Evolutionary conservation across 768 basidiomycete genomes (phyloP), one percentile per base, ranked within the genome.

Genomic region (Tylopilus intermedius): DNA sequence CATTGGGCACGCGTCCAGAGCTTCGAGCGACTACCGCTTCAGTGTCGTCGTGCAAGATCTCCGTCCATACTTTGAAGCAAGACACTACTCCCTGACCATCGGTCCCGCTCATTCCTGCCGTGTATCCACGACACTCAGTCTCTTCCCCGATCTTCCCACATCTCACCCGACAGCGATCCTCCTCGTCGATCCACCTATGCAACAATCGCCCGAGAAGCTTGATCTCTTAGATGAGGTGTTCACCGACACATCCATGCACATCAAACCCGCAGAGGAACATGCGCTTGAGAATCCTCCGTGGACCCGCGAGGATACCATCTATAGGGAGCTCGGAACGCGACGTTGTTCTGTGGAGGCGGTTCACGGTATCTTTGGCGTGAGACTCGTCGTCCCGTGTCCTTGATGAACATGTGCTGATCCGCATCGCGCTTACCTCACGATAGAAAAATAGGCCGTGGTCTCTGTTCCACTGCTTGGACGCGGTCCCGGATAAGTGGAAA

Each of bases 391-490:
- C n/a, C 22, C 11, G 18, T 1, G 11, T 37, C 4, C 32, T 2
- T 15, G 10, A 1, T 44, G 10, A 14, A 41, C 5, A 2, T 24
- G 24, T 24, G 24, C 24, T 24, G 24, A 24, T 37, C 10, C 10
- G 27, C 27, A 29, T 2, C 11, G 18, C 18, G 18, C 18, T 18
- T 18, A 18, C 18, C 18, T n/a, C 15, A 6, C 14, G 30, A 42
- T 18, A 66, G 62, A 37, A 37, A 27, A 49, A 56, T 22, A 7
- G 22, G 18, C 62, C 55, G 3, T 68, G 65, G 65, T 10, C 46
- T 9, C 55, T 63, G 46, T 51, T 58, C 14, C 14, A 50, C 10
- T 26, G 18, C 14, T 41, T 67, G 2, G 5, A 51, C 2, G 27
- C 27, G 4, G 49, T 56, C 2, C 45, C 55, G 2, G 42, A 55